phyloP scores from a whole-genome alignment of 495 filamentous ascomycete species.

The Aspergillus egyptiacus region DNA sequence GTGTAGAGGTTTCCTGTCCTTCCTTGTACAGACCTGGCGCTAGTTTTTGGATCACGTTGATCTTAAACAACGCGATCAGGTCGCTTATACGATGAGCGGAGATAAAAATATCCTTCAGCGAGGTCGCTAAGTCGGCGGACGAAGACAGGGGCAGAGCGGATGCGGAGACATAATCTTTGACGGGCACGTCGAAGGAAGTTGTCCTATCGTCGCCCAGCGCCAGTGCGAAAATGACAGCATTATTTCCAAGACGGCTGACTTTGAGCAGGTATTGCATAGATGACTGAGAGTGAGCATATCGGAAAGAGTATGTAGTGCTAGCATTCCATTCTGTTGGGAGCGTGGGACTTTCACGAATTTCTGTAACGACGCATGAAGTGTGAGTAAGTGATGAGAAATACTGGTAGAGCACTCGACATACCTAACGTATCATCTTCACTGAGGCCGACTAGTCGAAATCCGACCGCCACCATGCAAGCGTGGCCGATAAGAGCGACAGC shows the following conservation, averaged over 20 bases:
- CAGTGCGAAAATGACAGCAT: conserved; percentile 75
- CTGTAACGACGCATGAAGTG: conserved; percentile 23
- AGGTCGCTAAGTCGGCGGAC: conserved; percentile 28
- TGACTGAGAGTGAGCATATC: conserved; percentile 86
- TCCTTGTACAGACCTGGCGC: conserved; percentile 68
- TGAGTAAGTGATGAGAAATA: not conserved
- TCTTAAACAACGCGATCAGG: conserved; percentile 60
- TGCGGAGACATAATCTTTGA: conserved; percentile 69
- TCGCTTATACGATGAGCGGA: conserved; percentile 61
- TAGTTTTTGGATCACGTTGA: conserved; percentile 74
- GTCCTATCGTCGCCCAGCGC: conserved; percentile 77
- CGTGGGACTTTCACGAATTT: conserved; percentile 44
- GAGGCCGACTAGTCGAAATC: conserved; percentile 77
- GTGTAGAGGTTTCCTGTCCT: conserved; percentile 59
- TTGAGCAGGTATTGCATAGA: conserved; percentile 80
- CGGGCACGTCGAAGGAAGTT: conserved; percentile 64
- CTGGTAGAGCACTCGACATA: conserved; percentile 22
- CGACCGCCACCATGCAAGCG: conserved; percentile 72
- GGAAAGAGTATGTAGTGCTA: conserved; percentile 64
- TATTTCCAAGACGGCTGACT: conserved; percentile 72
- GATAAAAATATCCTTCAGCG: conserved; percentile 68
- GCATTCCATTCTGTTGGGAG: conserved; percentile 77
- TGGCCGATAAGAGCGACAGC: conserved; percentile 80
- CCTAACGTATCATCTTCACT: conserved; percentile 69
- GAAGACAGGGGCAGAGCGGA: conserved; percentile 51